Base-by-base conservation (phyloP, 495 filamentous ascomycete species). In the Schizothecium vesticola region DNA sequence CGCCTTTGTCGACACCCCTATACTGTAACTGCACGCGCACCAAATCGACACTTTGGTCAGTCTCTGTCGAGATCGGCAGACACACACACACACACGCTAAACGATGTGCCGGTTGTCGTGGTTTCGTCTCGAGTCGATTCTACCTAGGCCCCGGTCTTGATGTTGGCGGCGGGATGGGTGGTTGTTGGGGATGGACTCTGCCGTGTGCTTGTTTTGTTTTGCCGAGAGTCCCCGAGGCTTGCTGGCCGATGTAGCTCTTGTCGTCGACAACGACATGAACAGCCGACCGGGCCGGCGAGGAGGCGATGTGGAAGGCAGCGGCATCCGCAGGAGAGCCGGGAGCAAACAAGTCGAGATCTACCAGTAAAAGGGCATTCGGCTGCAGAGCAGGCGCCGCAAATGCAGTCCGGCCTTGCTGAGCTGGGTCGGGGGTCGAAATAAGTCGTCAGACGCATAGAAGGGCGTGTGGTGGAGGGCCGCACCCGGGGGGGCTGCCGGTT, bases 341-440 rank as follows among this genome's bases (percentile, higher is more conserved):
- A 72, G 71, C 76, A 78, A 76, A 75, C 76, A 76, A 72, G 59
- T 62, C 60, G 65, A 71, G 69, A 71, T 72, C 70, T 74, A 68
- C 74, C 71, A 76, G 72, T 73, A 65, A 66, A 61, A 68, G 24
- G 36, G 67, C 71, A 70, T 68, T 73, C 51, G 59, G 68, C 72
- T 76, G 75, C 76, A 77, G 70, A 72, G 64, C 72, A 68, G 73
- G 71, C 74, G 72, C 76, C 71, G 74, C 69, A 72, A 19, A 76
- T 70, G 76, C 72, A 76, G 70, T 71, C 70, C 61, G 70, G 67
- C 67, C 65, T 73, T 66, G 65, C 64, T 66, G 65, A 70, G 58
- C 70, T 72, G 72, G 68, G 69, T 36, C 70, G 71, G 72, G 72
- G 73, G 62, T 69, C 63, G 62, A 76, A 67, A 75, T 72, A 71